These are phyloP conservation scores for Bruguiera hainesii DNA, from an alignment of 441 rosid species.

Conservation along the genomic window DNA sequence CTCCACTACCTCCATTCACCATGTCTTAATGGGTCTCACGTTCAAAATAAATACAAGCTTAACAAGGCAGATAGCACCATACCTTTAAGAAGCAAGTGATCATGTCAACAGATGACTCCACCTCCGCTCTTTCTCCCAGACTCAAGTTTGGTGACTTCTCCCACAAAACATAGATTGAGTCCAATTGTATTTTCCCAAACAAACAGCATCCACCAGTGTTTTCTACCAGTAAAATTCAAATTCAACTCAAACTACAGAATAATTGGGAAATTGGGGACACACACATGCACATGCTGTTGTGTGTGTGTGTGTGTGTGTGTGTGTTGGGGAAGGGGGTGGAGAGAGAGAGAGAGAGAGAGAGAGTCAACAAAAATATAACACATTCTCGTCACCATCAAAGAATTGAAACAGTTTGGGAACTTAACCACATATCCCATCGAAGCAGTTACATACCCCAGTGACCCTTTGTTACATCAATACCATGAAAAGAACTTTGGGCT, in stretches of 20 bases:
- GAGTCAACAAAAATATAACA: too few species aligned
- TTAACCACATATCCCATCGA: slow-evolving; percentile 32
- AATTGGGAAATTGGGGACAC: too few species aligned
- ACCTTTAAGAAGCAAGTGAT: slow-evolving; percentile 84
- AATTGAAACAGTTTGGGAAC: slow-evolving; percentile 6
- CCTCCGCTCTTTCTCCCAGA: slow-evolving; percentile 81
- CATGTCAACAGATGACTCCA: slow-evolving; percentile 65
- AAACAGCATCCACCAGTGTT: slow-evolving; percentile 78
- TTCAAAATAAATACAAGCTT: too few species aligned
- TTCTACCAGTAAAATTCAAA: slow-evolving; percentile 43
- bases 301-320: too few species aligned
- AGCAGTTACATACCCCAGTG: slow-evolving; percentile 45
- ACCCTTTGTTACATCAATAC: slow-evolving; percentile 55
- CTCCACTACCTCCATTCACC: too few species aligned
- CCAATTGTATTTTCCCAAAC: slow-evolving; percentile 75
- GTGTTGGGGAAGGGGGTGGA: too few species aligned
- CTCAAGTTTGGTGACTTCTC: slow-evolving; percentile 78
- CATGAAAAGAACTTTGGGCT: slow-evolving; percentile 53
- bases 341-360: too few species aligned
- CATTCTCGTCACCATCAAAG: too few species aligned
- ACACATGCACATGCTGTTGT: too few species aligned
- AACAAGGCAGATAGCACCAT: slow-evolving; percentile 13
- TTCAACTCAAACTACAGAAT: slow-evolving; percentile 6
- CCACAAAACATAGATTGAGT: slow-evolving; percentile 65
- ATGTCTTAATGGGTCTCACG: too few species aligned